Percentiles rank a stretch among this genome's conserved stretches.
Conservation (phyloP, 2,329 filamentous ascomycete genomes). For the Penicillium freii region DNA sequence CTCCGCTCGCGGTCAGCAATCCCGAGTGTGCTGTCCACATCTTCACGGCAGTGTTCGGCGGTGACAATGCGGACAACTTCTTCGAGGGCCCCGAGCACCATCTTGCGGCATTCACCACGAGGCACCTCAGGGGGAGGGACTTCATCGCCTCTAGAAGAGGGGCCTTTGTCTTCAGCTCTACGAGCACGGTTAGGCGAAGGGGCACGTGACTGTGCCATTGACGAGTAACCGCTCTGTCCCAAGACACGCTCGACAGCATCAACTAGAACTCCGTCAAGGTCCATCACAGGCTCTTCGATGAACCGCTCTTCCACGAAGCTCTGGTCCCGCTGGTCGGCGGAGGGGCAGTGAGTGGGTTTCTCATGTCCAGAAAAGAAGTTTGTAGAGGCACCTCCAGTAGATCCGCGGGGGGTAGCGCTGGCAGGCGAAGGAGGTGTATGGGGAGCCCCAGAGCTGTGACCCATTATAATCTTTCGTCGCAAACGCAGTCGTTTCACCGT, state of each 20-base stretch:
- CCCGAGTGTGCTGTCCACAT: constrained; percentile 33
- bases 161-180: constrained; percentile 31
- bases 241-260: constrained; percentile 59
- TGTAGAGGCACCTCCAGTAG: constrained; percentile 23
- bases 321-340: constrained; percentile 22
- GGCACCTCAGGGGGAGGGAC: constrained; percentile 44
- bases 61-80: constrained; percentile 56
- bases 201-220: constrained; percentile 41
- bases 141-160: constrained; percentile 26
- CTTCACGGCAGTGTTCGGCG: constrained; percentile 46
- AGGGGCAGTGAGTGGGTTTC: constrained; percentile 21
- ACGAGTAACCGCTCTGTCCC: constrained; percentile 44
- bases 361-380: constrained; percentile 30
- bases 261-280: constrained; percentile 57
- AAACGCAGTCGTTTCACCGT: constrained; percentile 57
- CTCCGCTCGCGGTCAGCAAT: constrained; percentile 36
- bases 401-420: constrained; percentile 26
- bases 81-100: constrained; percentile 57
- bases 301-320: constrained; percentile 51
- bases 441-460: constrained; percentile 18
- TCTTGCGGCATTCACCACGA: constrained; percentile 52
- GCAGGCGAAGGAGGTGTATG: constrained; percentile 24
- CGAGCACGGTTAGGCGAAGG: constrained; percentile 42
- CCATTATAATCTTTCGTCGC: constrained; percentile 44
- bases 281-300: constrained; percentile 55